phyloP scores from a whole-genome alignment of 257 asterid genomes.

The Asclepias syriaca region DNA sequence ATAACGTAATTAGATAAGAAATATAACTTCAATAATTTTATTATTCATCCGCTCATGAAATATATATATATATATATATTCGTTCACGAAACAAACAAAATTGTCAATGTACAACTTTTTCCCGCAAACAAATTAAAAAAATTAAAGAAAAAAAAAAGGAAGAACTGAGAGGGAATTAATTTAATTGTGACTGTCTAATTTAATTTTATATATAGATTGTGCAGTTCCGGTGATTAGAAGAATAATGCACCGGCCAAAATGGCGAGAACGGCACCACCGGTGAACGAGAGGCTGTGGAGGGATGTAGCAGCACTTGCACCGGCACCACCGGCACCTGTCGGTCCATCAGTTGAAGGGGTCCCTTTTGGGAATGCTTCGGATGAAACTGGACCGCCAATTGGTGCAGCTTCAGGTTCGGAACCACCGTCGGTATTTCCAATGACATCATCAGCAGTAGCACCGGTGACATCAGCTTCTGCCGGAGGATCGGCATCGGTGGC shows the following conservation, averaged over 20 bases:
- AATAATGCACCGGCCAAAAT: conserved; percentile 37
- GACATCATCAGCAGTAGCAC: background rate
- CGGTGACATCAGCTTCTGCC: background rate
- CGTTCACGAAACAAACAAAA: too few species aligned
- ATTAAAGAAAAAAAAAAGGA: too few species aligned
- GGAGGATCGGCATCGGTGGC: too few species aligned
- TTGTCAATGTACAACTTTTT: too few species aligned
- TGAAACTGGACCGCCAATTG: conserved; percentile 53
- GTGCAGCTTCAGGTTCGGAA: conserved; percentile 31
- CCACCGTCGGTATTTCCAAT: conserved; percentile 8
- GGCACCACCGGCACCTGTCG: conserved; percentile 25
- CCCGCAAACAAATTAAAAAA: too few species aligned
- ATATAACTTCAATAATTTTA: too few species aligned
- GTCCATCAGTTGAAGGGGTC: conserved; percentile 23
- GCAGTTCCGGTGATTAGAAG: conserved; percentile 21
- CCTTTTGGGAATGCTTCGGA: background rate
- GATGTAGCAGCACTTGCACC: conserved; percentile 15
- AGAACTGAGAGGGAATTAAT: too few species aligned
- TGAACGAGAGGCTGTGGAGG: conserved; percentile 3
- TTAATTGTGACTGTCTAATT: too few species aligned
- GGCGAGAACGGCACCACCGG: conserved; percentile 23
- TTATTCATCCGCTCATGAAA: too few species aligned
- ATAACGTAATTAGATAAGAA: too few species aligned
- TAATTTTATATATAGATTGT: too few species aligned
- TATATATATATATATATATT: too few species aligned